phyloP scores from a whole-genome alignment of 2,329 filamentous ascomycete species.

The Oidium heveae region DNA sequence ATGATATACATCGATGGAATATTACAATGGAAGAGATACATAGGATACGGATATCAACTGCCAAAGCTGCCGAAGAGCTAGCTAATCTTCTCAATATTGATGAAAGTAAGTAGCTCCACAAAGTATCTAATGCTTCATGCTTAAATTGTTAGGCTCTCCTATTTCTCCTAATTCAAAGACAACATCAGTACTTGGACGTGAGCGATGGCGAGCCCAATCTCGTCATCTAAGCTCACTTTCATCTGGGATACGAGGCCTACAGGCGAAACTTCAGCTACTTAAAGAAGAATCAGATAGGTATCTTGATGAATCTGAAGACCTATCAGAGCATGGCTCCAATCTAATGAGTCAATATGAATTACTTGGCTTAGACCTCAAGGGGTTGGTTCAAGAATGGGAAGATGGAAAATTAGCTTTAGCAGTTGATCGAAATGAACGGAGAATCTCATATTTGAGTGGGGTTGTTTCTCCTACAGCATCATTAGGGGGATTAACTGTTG shows the following conservation, averaged over 20 bases:
- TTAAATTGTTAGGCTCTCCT: conserved; percentile 22
- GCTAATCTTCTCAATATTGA: conserved; percentile 50
- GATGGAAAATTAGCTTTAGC: conserved; percentile 63
- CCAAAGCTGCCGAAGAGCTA: conserved; percentile 36
- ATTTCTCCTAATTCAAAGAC: conserved; percentile 29
- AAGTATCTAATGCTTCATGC: background rate
- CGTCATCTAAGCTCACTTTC: conserved; percentile 73
- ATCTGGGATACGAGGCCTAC: conserved; percentile 69
- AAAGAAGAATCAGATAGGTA: conserved; percentile 69
- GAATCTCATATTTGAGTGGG: conserved; percentile 33
- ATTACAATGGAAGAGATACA: conserved; percentile 52
- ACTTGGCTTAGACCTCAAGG: conserved; percentile 66
- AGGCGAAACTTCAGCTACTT: conserved; percentile 81
- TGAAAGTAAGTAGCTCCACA: conserved; percentile 33
- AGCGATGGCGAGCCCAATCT: conserved; percentile 66
- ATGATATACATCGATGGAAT: conserved; percentile 57
- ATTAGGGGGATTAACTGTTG: conserved; percentile 40
- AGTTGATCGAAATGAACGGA: conserved; percentile 56
- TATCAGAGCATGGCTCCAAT: conserved; percentile 50
- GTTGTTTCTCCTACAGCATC: conserved; percentile 32
- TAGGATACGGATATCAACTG: conserved; percentile 34
- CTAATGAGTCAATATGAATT: conserved; percentile 84
- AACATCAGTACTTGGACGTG: conserved; percentile 45
- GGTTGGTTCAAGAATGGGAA: conserved; percentile 66
- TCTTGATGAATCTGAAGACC: conserved; percentile 37